Percentiles rank a stretch among this genome's conserved stretches.
Evolutionary conservation across 1,139 yeast genomes (phyloP).

Genomic region (Pichia norvegensis): DNA sequence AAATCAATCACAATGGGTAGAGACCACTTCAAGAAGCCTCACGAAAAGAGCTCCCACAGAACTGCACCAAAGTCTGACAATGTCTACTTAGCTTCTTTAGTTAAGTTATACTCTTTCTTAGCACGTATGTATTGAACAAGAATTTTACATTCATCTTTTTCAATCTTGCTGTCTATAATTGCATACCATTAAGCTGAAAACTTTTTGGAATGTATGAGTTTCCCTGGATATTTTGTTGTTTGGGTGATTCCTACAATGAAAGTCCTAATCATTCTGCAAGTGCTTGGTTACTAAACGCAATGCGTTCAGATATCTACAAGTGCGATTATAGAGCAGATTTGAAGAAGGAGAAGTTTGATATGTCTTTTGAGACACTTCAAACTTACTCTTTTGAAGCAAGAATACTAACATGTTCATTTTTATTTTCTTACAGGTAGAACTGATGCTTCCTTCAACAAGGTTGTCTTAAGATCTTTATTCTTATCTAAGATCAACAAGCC

Average conservation of each 20-base stretch:
- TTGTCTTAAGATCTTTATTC: slow-evolving; percentile 88
- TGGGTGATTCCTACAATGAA: not conserved
- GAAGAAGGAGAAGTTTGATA: slow-evolving; percentile 7
- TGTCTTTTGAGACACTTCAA: not conserved
- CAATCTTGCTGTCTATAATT: slow-evolving; percentile 20
- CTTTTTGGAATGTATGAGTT: not conserved
- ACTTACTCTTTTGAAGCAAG: slow-evolving; percentile 9
- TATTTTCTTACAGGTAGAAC: slow-evolving; percentile 65
- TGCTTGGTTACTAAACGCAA: slow-evolving; percentile 12
- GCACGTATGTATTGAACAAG: slow-evolving; percentile 70
- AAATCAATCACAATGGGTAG: slow-evolving; percentile 68
- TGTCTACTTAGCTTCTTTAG: slow-evolving; percentile 96
- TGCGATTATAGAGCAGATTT: slow-evolving; percentile 32
- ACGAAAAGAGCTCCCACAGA: slow-evolving; percentile 94
- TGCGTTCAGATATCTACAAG: slow-evolving; percentile 6
- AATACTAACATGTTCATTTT: slow-evolving; percentile 22
- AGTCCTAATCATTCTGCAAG: slow-evolving; percentile 24
- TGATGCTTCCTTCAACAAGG: slow-evolving; percentile 98
- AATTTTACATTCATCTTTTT: slow-evolving; percentile 2
- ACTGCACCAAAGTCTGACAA: slow-evolving; percentile 99
- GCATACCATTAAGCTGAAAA: not conserved
- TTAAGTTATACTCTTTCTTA: slow-evolving; percentile 96
- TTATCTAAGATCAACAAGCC: slow-evolving; percentile 99
- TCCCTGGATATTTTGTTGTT: not conserved
- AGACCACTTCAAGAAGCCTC: slow-evolving; percentile 96